Percentiles rank a stretch among this genome's conserved stretches.
Evolutionary conservation across 805 yeast genomes (phyloP).

Genomic region (Pichia sporocuriosa): DNA sequence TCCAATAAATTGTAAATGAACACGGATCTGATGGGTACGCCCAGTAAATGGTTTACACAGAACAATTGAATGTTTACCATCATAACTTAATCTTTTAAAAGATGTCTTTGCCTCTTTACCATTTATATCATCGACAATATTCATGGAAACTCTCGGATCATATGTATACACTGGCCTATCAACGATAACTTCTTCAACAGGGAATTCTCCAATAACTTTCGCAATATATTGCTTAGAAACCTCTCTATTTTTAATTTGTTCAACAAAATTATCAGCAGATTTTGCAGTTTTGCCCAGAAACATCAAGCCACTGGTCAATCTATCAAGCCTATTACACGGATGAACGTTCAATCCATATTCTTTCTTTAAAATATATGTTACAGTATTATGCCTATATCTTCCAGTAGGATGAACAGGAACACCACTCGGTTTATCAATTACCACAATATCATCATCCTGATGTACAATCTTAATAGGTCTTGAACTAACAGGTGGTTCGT

Average conservation of each 20-base stretch:
- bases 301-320: conserved; percentile 91
- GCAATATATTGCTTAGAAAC: conserved; percentile 84
- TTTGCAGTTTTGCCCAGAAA: conserved; percentile 76
- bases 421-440: conserved; percentile 90
- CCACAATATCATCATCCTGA: conserved; percentile 70
- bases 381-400: conserved; percentile 63
- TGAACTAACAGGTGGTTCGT: conserved; percentile 79
- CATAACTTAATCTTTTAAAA: conserved; percentile 62
- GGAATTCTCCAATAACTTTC: conserved; percentile 81
- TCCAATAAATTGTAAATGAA: conserved; percentile 86
- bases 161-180: conserved; percentile 64
- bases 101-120: conserved; percentile 57
- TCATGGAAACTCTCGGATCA: conserved; percentile 68
- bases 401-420: conserved; percentile 97
- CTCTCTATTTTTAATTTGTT: conserved; percentile 63
- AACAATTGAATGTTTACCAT: conserved; percentile 62
- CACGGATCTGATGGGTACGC: conserved; percentile 91
- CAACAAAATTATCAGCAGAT: conserved; percentile 71
- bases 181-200: conserved; percentile 44
- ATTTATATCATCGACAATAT: conserved; percentile 42
- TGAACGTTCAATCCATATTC: conserved; percentile 65
- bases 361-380: conserved; percentile 68
- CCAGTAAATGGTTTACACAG: conserved; percentile 86
- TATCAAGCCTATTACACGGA: conserved; percentile 81
- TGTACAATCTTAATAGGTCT: conserved; percentile 56